Conservation (phyloP, 257 asterid species). For the Linderniella brevidens region DNA sequence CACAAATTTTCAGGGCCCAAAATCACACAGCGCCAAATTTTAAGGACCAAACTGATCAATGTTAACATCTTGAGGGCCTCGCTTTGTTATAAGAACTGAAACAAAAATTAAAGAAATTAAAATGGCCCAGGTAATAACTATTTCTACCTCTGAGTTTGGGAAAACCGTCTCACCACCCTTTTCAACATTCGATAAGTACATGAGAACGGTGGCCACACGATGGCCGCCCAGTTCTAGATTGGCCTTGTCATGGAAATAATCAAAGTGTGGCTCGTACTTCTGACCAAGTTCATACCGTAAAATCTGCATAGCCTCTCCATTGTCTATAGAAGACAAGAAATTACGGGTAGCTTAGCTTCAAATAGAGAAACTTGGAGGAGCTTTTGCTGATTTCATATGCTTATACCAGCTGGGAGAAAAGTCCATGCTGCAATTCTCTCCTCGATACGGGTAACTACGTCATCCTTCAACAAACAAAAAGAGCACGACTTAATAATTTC, state of each 20-base stretch:
- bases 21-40: no score
- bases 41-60: no score
- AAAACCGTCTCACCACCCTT: conserved; percentile 97
- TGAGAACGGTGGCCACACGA: conserved; percentile 76
- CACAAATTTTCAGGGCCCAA: no score
- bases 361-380: conserved; percentile 6
- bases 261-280: conserved; percentile 82
- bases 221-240: conserved; percentile 87
- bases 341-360: not conserved
- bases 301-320: conserved; percentile 94
- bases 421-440: conserved; percentile 94
- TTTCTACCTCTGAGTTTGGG: conserved; percentile 88
- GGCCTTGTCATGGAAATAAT: conserved; percentile 70
- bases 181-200: conserved; percentile 85
- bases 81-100: no score
- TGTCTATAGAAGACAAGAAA: conserved; percentile 25
- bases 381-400: conserved; percentile 1
- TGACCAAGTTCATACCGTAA: conserved; percentile 82
- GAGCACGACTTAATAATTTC: not conserved
- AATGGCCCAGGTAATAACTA: not conserved
- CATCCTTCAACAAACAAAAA: conserved; percentile 28
- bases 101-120: no score
- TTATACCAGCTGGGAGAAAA: conserved; percentile 72
- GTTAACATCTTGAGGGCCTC: no score
- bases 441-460: conserved; percentile 80